A percentile compares a stretch with the other conserved stretches of the same genome.
Conservation (phyloP, 2,329 filamentous ascomycete species). For the Didymella pomorum region DNA sequence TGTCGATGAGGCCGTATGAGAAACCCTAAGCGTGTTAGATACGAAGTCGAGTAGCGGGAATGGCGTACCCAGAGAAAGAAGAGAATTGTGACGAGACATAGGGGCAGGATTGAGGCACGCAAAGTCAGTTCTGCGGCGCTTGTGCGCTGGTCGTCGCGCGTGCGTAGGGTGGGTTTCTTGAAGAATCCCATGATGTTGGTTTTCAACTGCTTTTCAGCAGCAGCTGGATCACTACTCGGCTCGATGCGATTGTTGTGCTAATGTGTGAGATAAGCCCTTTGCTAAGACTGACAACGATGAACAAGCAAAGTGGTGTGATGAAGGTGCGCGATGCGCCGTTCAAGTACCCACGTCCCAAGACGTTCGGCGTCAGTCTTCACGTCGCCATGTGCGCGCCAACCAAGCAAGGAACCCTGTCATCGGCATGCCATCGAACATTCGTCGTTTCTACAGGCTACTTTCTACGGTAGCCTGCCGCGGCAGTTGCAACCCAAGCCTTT, state of each 20-base stretch:
- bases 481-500: constrained; percentile 30
- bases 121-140: constrained; percentile 69
- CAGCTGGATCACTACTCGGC: not conserved
- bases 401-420: constrained; percentile 15
- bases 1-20: constrained; percentile 65
- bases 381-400: constrained; percentile 21
- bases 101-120: constrained; percentile 71
- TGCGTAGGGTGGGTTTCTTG: constrained; percentile 40
- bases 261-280: not conserved
- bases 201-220: not conserved
- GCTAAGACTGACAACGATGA: not conserved
- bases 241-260: not conserved
- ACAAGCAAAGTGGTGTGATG: not conserved
- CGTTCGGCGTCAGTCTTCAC: constrained; percentile 7
- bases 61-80: constrained; percentile 68
- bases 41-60: too few relatives aligned
- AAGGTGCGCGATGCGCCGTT: constrained; percentile 4
- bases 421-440: not conserved
- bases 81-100: constrained; percentile 70
- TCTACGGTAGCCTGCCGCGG: not conserved
- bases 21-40: constrained; percentile 53
- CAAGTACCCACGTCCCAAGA: constrained; percentile 24
- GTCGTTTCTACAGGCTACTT: constrained; percentile 20
- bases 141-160: constrained; percentile 56
- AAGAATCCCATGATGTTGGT: constrained; percentile 41